Conservation (phyloP, 768 basidiomycete species). For the Mycena leptocephala region DNA sequence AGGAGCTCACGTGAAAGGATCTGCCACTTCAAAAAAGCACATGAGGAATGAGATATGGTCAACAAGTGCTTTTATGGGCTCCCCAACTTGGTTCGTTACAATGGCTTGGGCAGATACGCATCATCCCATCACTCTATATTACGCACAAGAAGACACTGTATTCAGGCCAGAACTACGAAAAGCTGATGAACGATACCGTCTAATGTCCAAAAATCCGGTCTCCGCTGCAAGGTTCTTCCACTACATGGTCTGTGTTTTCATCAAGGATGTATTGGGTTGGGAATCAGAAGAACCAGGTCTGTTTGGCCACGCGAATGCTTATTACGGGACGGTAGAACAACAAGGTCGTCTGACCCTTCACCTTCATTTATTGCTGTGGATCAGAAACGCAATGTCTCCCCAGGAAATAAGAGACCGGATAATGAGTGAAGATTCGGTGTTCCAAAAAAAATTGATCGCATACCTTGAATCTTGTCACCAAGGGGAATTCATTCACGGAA, state of each 20-base stretch:
- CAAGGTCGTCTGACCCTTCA: conserved; percentile 49
- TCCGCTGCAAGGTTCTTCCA: conserved; percentile 41
- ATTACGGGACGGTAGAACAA: conserved; percentile 49
- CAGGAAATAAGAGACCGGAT: conserved; percentile 37
- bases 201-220: conserved; percentile 37
- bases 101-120: conserved; percentile 48
- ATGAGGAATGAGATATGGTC: conserved; percentile 53
- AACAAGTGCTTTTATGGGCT: conserved; percentile 38
- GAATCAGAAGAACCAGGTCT: conserved; percentile 8
- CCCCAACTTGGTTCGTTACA: conserved; percentile 55
- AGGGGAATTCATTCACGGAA: conserved; percentile 39
- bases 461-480: conserved; percentile 24
- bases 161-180: conserved; percentile 35
- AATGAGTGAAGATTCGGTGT: conserved; percentile 4
- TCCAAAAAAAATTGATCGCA: conserved; percentile 18
- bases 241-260: conserved; percentile 35
- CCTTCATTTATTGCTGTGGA: conserved; percentile 46
- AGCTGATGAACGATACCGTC: neutral
- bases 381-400: conserved; percentile 27
- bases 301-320: conserved; percentile 40
- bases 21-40: conserved; percentile 45
- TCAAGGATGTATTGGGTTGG: conserved; percentile 32
- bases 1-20: conserved; percentile 47
- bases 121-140: conserved; percentile 54
- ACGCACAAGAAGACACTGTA: conserved; percentile 40